Base-by-base conservation (phyloP, 2,329 filamentous ascomycete genomes). In the Bipolaris victoriae region DNA sequence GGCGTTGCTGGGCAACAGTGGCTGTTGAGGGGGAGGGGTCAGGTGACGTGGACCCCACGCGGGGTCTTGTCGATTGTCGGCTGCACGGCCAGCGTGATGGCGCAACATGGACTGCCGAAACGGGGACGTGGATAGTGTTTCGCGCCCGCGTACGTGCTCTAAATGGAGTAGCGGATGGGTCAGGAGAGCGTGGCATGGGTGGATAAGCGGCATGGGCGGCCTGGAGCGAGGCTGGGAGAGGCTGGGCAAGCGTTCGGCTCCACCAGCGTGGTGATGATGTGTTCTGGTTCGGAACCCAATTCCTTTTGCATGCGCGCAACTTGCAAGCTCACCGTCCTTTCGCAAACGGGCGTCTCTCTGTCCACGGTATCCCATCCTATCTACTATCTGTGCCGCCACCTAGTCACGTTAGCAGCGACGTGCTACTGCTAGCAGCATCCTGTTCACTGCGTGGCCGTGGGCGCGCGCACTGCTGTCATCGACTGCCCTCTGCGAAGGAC, bases 1-100 rank as follows among this genome's bases (percentile, higher is more conserved):
- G 31, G 37, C 29, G 49, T 57, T 57, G 49, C 54, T n/a, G 44
- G 49, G 54, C 49, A 57, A 57, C 54, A 49, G 46, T 40, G 49
- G 47, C 46, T 47, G 49, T 16, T 45, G 36, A 48, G 31, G 43
- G 31, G 10, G 16, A 11, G 22, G 13, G 22, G 15, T 20, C 7
- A 43, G 37, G 11, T 3, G 52, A 29, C 2, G 37, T 18, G 29
- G n/a, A 18, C 20, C n/a, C 39, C 39, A 24, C 39, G 39, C 20
- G 39, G 39, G 39, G 39, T 24, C 18, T 41, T 10, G 39, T 50
- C 29, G 29, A 13, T 31, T 9, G 29, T 31, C 10, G 29, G 22
- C 48, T 22, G 48, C 48, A 49, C 39, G 50, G 41, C 33, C 49
- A 24, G 39, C 11, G 5, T 24, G 11, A n/a, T 24, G 20, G 20